Conservation (phyloP, 208 protist genomes). For the Herpetomonas tarakana region DNA sequence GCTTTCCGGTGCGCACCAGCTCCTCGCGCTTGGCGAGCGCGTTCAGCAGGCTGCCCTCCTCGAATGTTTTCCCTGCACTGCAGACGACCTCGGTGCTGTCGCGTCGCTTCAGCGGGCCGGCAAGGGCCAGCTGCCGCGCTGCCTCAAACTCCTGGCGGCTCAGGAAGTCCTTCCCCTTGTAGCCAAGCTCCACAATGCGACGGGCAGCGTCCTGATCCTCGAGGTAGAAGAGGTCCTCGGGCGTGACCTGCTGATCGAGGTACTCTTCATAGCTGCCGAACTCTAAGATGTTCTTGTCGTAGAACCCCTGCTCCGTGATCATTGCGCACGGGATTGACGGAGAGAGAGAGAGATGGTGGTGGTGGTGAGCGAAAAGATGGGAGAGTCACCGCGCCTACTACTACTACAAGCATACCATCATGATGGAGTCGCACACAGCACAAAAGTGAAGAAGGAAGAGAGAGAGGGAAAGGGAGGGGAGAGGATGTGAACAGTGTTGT, state of each 20-base stretch:
- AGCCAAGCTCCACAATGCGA: conserved; percentile 97
- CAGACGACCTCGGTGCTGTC: conserved; percentile 84
- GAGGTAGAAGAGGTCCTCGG: conserved; percentile 89
- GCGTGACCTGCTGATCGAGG: conserved; percentile 85
- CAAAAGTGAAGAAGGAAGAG: too few species aligned
- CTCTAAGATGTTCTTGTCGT: conserved; percentile 79
- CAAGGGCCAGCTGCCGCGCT: conserved; percentile 64
- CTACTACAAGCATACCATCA: too few species aligned
- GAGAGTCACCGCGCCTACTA: too few species aligned
- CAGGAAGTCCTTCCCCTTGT: conserved; percentile 92
- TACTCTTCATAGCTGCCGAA: conserved; percentile 91
- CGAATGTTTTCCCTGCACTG: conserved; percentile 82
- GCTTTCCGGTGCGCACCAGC: conserved; percentile 94
- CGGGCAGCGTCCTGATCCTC: conserved; percentile 94
- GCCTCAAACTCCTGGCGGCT: conserved; percentile 89
- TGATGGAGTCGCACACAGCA: too few species aligned
- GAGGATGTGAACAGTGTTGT: too few species aligned
- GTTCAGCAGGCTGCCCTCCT: conserved; percentile 81
- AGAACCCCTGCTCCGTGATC: conserved; percentile 38
- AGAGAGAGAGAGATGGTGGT: not conserved
- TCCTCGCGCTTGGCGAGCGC: conserved; percentile 96
- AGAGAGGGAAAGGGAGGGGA: too few species aligned
- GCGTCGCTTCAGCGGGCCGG: conserved; percentile 78
- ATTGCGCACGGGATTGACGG: not conserved
- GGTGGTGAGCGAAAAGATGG: too few species aligned